A percentile compares a stretch with the other conserved stretches of the same genome.
Evolutionary conservation across 176 grass and related monocot genomes (phyloP).

Genomic region (Ensete glaucum): DNA sequence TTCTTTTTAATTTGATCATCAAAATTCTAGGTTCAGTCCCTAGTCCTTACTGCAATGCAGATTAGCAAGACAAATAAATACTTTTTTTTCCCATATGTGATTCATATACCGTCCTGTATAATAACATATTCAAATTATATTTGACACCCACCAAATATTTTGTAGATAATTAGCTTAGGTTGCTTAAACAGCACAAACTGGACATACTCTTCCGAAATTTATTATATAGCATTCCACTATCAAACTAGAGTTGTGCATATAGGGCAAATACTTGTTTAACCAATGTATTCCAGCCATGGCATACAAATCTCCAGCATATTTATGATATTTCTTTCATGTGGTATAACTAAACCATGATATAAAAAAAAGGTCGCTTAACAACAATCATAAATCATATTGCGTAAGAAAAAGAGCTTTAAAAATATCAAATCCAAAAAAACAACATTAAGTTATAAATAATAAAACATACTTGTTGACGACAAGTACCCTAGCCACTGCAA

Average conservation of each 20-base stretch:
- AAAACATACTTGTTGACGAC: slow-evolving; percentile 66
- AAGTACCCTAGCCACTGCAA: slow-evolving; percentile 76
- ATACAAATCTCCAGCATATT: neutral
- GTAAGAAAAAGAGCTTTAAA: neutral
- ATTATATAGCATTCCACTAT: neutral
- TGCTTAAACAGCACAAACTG: neutral
- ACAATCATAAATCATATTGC: neutral
- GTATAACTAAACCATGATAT: neutral
- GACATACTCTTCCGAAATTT: neutral
- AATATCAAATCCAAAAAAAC: neutral
- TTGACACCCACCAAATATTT: neutral
- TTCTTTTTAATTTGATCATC: neutral
- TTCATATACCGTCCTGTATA: no score
- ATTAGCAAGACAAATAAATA: no score
- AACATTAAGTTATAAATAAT: slow-evolving; percentile 1
- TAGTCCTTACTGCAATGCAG: neutral
- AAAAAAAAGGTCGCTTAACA: neutral
- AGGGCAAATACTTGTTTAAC: neutral
- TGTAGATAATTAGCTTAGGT: neutral
- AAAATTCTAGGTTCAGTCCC: neutral
- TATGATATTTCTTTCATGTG: neutral
- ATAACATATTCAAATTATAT: neutral
- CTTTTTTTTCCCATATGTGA: no score
- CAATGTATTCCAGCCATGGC: neutral
- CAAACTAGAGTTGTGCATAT: neutral